Base-by-base conservation (phyloP, 176 grass and related monocot species). In the Oryza glumipatula region DNA sequence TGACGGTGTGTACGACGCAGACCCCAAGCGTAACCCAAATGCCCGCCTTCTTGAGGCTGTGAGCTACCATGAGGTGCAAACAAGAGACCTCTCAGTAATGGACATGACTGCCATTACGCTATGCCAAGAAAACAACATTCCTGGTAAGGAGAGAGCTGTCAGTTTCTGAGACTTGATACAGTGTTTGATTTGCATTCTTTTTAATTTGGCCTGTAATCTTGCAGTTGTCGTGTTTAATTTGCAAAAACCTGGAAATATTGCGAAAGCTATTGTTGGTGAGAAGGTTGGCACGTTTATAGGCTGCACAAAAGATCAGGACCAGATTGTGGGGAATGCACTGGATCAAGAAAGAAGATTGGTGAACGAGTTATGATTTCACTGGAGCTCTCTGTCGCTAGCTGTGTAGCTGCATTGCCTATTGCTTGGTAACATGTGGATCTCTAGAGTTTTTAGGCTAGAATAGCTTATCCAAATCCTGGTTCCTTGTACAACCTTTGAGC, bases 141-240 rank as follows among this genome's bases (percentile, higher is more conserved):
- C 96, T 17, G 92, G 96, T 99, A 95, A 1, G 67, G 33, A 30
- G 9, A 1, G 1, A 44, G 30, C 30, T 23, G 24, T 61, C 9
- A 5, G 1, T 82, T 68, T 74, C 4, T 2, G 0, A 38, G 10
- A 60, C 67, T 39, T 68, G 19, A n/a, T 67, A 12, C 7, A 38
- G 1, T 30, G 16, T 74, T 6, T 1, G 14, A 14, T 44, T 12
- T 3, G 60, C 23, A 13, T 19, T 23, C 36, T 6, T 79, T 51
- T 56, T 68, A 13, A 83, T 45, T 6, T 64, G 75, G 4, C 35
- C 11, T 7, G 21, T 51, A 49, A 80, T 56, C 45, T 47, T 79
- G 89, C 91, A 99, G 96, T 98, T 66, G 96, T 99, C 19, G 96
- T 96, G 61, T 99, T 99, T 75, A 99, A 99, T 78, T 88, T 99